A percentile compares a stretch with the other conserved stretches of the same genome.
phyloP scores from a whole-genome alignment of 345 rosid genomes.

The Camelina sativa region DNA sequence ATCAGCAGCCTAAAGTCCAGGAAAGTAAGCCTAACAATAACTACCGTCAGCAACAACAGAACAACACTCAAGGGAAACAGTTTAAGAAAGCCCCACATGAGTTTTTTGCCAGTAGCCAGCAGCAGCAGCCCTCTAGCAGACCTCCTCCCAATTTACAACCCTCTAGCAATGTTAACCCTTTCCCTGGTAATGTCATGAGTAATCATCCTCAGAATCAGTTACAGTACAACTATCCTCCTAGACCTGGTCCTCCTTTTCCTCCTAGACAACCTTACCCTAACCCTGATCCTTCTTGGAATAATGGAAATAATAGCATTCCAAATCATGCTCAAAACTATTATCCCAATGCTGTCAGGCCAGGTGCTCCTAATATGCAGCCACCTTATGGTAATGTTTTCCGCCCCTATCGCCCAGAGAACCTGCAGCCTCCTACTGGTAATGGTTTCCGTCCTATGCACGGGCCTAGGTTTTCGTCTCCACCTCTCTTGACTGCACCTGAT shows the following conservation, averaged over 20 bases:
- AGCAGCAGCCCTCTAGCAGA: conserved; percentile 33
- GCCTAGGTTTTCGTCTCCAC: conserved; percentile 46
- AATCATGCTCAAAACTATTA: conserved; percentile 48
- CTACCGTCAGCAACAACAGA: conserved; percentile 44
- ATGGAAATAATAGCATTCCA: conserved; percentile 43
- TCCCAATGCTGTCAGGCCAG: conserved; percentile 50
- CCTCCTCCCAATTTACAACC: conserved; percentile 48
- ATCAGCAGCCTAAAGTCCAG: conserved; percentile 57
- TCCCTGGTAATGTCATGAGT: conserved; percentile 44
- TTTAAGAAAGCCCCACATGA: conserved; percentile 82
- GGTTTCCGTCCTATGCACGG: conserved; percentile 53
- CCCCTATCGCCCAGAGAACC: conserved; percentile 47
- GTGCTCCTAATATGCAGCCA: conserved; percentile 48
- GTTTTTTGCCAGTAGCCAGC: conserved; percentile 53
- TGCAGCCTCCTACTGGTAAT: conserved; percentile 43
- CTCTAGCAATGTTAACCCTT: conserved; percentile 43
- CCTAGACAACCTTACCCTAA: conserved; percentile 45
- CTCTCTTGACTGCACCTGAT: conserved; percentile 51
- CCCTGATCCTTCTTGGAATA: conserved; percentile 49
- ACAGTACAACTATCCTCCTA: conserved; percentile 45
- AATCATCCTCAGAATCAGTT: conserved; percentile 47
- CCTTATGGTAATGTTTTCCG: conserved; percentile 44
- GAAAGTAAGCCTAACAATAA: conserved; percentile 48
- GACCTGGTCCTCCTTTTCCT: conserved; percentile 49
- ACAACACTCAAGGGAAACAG: conserved; percentile 49